Percentiles rank a stretch among this genome's conserved stretches.
phyloP scores from a whole-genome alignment of 2,329 filamentous ascomycete species.

The Berkeleyomyces rouxiae region DNA sequence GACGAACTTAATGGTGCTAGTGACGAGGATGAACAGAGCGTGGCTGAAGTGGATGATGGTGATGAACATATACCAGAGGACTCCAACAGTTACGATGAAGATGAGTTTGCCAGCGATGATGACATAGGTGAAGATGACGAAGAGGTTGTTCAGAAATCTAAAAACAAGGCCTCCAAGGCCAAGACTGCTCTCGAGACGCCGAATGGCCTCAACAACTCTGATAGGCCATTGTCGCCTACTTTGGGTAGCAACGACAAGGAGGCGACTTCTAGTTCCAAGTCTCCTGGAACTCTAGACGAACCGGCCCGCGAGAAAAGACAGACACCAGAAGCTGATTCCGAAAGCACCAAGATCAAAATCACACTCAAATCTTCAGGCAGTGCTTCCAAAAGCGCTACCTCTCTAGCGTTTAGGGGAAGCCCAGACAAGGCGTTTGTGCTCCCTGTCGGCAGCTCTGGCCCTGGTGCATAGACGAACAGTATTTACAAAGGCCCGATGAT shows the following conservation, averaged over 20 bases:
- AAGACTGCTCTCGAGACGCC: slow-evolving; percentile 40
- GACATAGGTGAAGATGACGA: slow-evolving; percentile 38
- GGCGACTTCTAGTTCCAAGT: slow-evolving; percentile 5
- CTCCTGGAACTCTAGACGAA: slow-evolving; percentile 12
- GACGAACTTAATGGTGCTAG: slow-evolving; percentile 1
- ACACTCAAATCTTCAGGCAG: slow-evolving; percentile 18
- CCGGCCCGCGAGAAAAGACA: slow-evolving; percentile 6
- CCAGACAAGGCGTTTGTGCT: slow-evolving; percentile 36
- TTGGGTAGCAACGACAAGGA: slow-evolving; percentile 7
- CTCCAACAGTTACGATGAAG: slow-evolving; percentile 36
- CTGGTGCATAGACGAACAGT: slow-evolving; percentile 12
- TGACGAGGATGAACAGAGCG: slow-evolving; percentile 44
- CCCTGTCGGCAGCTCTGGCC: slow-evolving; percentile 19
- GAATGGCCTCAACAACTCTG: slow-evolving; percentile 9
- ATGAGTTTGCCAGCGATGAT: slow-evolving; percentile 40
- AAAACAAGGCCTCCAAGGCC: slow-evolving; percentile 21
- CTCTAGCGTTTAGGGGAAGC: slow-evolving; percentile 43
- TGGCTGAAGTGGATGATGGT: slow-evolving; percentile 58
- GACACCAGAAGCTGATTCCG: neutral
- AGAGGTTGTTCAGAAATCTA: slow-evolving; percentile 22
- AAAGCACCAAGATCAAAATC: slow-evolving; percentile 6
- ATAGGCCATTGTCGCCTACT: slow-evolving; percentile 10
- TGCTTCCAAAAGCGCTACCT: slow-evolving; percentile 22
- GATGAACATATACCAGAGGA: slow-evolving; percentile 49
- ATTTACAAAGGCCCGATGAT: neutral